Evolutionary conservation across 768 basidiomycete species (phyloP).

Genomic region (Mycena chlorophos): DNA sequence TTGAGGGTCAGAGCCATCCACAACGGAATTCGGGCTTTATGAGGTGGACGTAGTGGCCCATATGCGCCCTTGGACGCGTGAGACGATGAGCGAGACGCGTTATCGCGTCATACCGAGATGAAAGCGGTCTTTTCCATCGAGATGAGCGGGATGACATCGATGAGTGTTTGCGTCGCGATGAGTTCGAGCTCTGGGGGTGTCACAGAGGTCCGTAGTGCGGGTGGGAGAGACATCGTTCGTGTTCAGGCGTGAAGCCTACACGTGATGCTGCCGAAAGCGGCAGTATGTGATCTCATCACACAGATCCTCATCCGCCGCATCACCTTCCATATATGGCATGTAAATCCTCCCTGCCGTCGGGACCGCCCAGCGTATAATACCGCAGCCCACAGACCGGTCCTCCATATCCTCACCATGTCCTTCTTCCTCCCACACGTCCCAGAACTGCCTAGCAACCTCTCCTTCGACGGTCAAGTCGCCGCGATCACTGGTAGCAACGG

Average conservation of each 20-base stretch:
- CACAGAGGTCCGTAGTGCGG: conserved; percentile 65
- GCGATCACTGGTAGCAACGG: conserved; percentile 29
- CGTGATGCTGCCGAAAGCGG: too few relatives aligned
- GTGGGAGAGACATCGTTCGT: conserved; percentile 72
- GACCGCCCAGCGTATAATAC: too few relatives aligned
- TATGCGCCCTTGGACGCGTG: conserved; percentile 71
- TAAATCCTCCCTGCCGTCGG: too few relatives aligned
- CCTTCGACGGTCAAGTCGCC: conserved; percentile 31
- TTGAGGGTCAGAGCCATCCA: conserved; percentile 97
- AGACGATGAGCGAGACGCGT: conserved; percentile 17
- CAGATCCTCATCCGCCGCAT: too few relatives aligned
- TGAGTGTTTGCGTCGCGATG: conserved; percentile 78
- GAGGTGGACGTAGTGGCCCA: conserved; percentile 89
- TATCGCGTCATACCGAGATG: conserved; percentile 64
- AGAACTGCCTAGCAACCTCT: conserved; percentile 14
- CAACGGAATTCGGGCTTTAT: conserved; percentile 81
- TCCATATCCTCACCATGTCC: conserved; percentile 14
- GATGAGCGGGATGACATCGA: conserved; percentile 87
- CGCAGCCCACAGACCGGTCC: too few relatives aligned
- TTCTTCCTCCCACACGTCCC: conserved; percentile 16
- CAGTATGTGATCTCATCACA: too few relatives aligned
- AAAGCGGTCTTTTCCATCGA: conserved; percentile 90
- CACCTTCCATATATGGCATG: too few relatives aligned
- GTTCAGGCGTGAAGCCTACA: too few relatives aligned
- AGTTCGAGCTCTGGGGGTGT: conserved; percentile 87